Base-by-base conservation (phyloP, 75 land plant genomes). In the Larix kaempferi region DNA sequence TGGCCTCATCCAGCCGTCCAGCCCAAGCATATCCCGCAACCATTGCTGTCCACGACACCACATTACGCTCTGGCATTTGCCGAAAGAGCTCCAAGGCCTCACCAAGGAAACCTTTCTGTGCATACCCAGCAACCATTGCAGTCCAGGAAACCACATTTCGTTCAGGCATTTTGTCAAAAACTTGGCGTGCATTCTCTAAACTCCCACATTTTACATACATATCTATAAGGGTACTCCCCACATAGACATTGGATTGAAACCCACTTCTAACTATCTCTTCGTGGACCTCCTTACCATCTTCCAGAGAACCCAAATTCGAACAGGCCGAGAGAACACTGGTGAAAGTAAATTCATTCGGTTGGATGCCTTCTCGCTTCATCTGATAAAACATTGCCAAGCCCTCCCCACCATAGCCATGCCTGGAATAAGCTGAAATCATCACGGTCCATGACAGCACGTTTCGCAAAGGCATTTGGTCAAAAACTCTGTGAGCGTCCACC, bases 121-220 rank as follows among this genome's bases (percentile, higher is more conserved):
- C 82, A 76, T 73, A 82, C 1, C 88, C 93, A 71, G 82, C 77
- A 25, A 91, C 86, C 85, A 91, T 82, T n/a, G 93, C 80, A 56
- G 88, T 91, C 93, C 93, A 91, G 12, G 91, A 86, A 6, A 91
- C 79, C 1, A 75, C 67, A 75, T 91, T 91, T 76, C 76, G 86
- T 10, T 56, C 23, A 54, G 33, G 35, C 78, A 88, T 61, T 15
- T 52, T 65, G 21, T 79, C 76, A 57, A 91, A 91, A 19, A 91
- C 37, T 41, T 52, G 57, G 35, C 58, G 61, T 22, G 88, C 86
- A 54, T 84, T 88, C 26, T 77, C 69, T 41, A 81, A 58, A 52
- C 57, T 76, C 17, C 93, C 93, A 80, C 93, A 91, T 41, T 91
- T 91, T 8, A 85, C 80, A 54, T 91, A 91, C 93, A 91, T 91